Evolutionary conservation across 495 filamentous ascomycete species (phyloP).

Genomic region (Penicillium cinerascens): DNA sequence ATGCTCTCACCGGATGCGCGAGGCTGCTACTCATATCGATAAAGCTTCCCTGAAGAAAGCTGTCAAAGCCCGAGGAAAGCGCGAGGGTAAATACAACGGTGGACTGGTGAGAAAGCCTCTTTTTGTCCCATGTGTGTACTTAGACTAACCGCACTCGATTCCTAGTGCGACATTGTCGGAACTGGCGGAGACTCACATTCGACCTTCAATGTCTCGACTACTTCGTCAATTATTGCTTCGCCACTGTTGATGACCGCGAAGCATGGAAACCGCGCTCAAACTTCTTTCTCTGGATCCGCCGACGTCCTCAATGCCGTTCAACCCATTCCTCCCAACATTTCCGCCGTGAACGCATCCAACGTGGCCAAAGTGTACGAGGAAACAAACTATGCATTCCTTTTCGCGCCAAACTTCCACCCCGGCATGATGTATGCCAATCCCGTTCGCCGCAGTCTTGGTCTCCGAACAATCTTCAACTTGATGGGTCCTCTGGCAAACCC

Average conservation of each 20-base stretch:
- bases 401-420: slow-evolving; percentile 93
- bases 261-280: slow-evolving; percentile 94
- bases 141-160: slow-evolving; percentile 1
- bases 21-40: slow-evolving; percentile 66
- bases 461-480: slow-evolving; percentile 95
- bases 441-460: slow-evolving; percentile 78
- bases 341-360: slow-evolving; percentile 64
- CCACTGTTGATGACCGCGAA: slow-evolving; percentile 79
- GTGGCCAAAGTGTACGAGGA: slow-evolving; percentile 65
- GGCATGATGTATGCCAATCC: slow-evolving; percentile 83
- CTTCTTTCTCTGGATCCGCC: slow-evolving; percentile 91
- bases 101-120: slow-evolving; percentile 53
- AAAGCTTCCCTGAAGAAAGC: slow-evolving; percentile 53
- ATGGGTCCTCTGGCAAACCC: slow-evolving; percentile 92
- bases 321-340: slow-evolving; percentile 68
- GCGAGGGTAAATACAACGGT: slow-evolving; percentile 67
- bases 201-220: slow-evolving; percentile 97
- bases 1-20: slow-evolving; percentile 66
- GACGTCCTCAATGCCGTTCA: slow-evolving; percentile 75
- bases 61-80: slow-evolving; percentile 51
- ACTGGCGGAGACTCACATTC: slow-evolving; percentile 95
- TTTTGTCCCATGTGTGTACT: not conserved
- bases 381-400: slow-evolving; percentile 93
- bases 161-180: slow-evolving; percentile 91
- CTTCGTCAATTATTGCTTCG: slow-evolving; percentile 87